These are phyloP conservation scores for Malassezia cuniculi DNA, from an alignment of 1,284 basidiomycete species.

Conservation along the genomic window DNA sequence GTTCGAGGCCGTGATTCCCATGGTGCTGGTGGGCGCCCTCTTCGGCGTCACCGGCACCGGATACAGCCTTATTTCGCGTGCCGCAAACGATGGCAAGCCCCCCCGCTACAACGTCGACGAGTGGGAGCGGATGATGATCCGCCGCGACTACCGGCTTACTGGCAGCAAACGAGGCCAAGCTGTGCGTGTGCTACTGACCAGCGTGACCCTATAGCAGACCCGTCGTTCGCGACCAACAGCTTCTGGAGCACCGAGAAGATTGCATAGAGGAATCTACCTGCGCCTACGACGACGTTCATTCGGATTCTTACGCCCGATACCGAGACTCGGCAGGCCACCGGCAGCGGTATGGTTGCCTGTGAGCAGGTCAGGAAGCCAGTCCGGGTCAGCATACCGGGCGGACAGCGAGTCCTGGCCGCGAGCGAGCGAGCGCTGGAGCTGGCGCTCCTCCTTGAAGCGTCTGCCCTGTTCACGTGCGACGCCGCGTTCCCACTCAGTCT, in stretches of 20 bases:
- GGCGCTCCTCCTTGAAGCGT: constrained; percentile 30
- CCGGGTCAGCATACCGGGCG: constrained; percentile 38
- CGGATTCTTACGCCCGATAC: constrained; percentile 40
- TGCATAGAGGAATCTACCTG: constrained; percentile 9
- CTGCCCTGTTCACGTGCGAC: constrained; percentile 26
- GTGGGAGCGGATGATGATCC: constrained; percentile 45
- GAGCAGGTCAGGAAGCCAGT: constrained; percentile 36
- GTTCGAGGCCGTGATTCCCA: constrained; percentile 41
- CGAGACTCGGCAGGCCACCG: constrained; percentile 32
- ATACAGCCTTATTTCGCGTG: constrained; percentile 31
- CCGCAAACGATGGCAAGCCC: constrained; percentile 44
- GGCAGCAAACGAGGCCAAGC: constrained; percentile 39
- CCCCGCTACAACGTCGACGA: constrained; percentile 40
- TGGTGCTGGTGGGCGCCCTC: constrained; percentile 43
- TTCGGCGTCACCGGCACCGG: constrained; percentile 44
- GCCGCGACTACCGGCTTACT: constrained; percentile 39
- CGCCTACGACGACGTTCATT: constrained; percentile 25
- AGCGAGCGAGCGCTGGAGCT: constrained; percentile 18
- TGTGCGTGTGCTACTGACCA: constrained; percentile 22
- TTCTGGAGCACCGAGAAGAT: constrained; percentile 36
- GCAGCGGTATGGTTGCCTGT: constrained; percentile 16
- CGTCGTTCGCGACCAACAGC: constrained; percentile 39
- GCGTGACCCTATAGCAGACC: constrained; percentile 31
- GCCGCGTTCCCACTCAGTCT: constrained; percentile 41
- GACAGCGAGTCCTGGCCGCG: constrained; percentile 34